Conservation (phyloP, 2,329 filamentous ascomycete genomes). For the Aureobasidium sp. region DNA sequence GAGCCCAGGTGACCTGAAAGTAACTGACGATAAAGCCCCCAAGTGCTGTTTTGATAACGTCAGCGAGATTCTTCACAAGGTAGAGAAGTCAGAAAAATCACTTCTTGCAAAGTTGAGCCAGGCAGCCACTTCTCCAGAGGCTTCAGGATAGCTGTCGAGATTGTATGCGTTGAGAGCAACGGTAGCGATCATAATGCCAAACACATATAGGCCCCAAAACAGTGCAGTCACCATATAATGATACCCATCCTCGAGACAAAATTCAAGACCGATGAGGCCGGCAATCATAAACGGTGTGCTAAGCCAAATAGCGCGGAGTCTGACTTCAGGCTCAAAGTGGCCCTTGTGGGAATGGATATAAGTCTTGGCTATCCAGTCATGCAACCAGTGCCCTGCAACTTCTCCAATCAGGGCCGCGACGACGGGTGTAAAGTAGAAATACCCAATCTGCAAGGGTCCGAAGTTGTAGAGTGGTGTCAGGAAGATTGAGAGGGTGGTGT, state of each 20-base stretch:
- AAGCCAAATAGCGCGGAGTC: conserved; percentile 44
- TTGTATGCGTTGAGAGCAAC: conserved; percentile 47
- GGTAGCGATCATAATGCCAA: conserved; percentile 50
- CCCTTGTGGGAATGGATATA: conserved; percentile 35
- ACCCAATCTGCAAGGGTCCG: conserved; percentile 43
- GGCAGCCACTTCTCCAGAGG: conserved; percentile 47
- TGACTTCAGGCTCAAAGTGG: conserved; percentile 51
- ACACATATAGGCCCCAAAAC: conserved; percentile 49
- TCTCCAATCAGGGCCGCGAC: conserved; percentile 50
- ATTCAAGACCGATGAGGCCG: conserved; percentile 48
- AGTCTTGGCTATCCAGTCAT: conserved; percentile 35
- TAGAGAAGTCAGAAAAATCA: neutral
- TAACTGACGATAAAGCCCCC: conserved; percentile 48
- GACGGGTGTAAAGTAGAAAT: conserved; percentile 54
- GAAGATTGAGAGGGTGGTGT: conserved; percentile 22
- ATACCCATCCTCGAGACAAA: conserved; percentile 42
- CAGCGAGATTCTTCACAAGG: neutral
- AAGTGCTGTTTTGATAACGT: conserved; percentile 23
- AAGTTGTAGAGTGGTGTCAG: conserved; percentile 31
- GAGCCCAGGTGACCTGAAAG: conserved; percentile 46
- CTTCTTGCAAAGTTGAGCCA: conserved; percentile 43
- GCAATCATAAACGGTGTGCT: conserved; percentile 44
- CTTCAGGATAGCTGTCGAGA: conserved; percentile 50
- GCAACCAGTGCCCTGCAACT: conserved; percentile 49
- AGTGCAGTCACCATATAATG: conserved; percentile 47